Evolutionary conservation across 2,329 filamentous ascomycete genomes (phyloP), one percentile per base, ranked within the genome.

Genomic region (Helminthosporium solani): DNA sequence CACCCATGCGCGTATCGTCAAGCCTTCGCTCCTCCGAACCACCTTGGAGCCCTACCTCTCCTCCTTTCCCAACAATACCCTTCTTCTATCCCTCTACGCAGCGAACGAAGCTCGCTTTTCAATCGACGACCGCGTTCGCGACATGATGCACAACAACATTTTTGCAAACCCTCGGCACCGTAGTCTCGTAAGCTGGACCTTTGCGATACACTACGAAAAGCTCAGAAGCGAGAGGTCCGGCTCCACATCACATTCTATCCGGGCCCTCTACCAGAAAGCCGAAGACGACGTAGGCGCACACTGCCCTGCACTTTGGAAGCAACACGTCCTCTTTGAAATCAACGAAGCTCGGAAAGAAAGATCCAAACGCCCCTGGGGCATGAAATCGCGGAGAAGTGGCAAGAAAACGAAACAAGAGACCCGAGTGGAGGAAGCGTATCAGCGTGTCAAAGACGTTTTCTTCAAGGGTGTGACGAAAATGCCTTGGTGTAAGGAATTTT

Each of bases 101-200:
- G 87, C 85, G 75, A 84, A 88, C 51, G 85, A 92, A 63, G 77
- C 82, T 2, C 81, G 85, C 7, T 81, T 89, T 34, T 80, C 85
- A 19, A 78, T 94, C 43, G 81, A 90, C 50, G 88, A 95, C 56
- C 86, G 88, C 15, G 81, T 95, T 16, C 83, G 87, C n/a, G 75
- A 79, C 5, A 70, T 88, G 7, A 73, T 91, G 9, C 70, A 78
- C 16, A 66, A 72, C 20, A 65, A 58, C 7, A 56, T 72, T 2
- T 57, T 73, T 1, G 50, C 64, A n/a, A 49, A 55, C 18, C 54
- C 56, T 6, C 60, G 58, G 3, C 39, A 54, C 2, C 63, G 70
- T 18, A 70, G 64, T 2, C 54, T 83, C n/a, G 71, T 75, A 0
- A 71, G 73, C 0, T 80, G 79, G 61, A 64, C 79, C 2, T 82